These are phyloP conservation scores for Alternaria sp. DNA, from an alignment of 2,329 filamentous ascomycete genomes.

Conservation along the genomic window DNA sequence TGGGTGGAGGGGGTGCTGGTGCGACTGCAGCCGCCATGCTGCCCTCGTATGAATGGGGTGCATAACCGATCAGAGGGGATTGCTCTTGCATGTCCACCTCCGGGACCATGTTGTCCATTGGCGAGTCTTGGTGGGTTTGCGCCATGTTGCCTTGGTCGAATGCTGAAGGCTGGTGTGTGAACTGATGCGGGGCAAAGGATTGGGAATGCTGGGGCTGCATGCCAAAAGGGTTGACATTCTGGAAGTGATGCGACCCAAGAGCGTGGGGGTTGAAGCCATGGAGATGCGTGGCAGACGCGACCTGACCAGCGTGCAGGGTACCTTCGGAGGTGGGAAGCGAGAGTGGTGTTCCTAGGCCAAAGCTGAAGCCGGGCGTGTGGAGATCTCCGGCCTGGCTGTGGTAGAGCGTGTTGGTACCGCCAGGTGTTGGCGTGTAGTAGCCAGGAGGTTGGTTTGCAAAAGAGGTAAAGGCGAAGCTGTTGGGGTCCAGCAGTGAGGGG, in stretches of 20 bases:
- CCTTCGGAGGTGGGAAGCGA: constrained; percentile 79
- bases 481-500: constrained; percentile 85
- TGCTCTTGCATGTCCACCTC: constrained; percentile 69
- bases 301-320: constrained; percentile 66
- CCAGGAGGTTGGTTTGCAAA: constrained; percentile 82
- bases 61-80: constrained; percentile 67
- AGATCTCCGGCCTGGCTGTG: constrained; percentile 86
- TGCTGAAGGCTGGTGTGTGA: constrained; percentile 79
- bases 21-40: constrained; percentile 57
- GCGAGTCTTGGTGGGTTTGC: constrained; percentile 70
- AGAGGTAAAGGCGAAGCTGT: constrained; percentile 78
- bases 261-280: constrained; percentile 67
- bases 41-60: constrained; percentile 57
- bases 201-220: constrained; percentile 57
- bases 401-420: constrained; percentile 80
- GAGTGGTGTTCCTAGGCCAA: constrained; percentile 81
- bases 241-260: constrained; percentile 58
- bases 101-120: constrained; percentile 64
- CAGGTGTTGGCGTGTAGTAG: constrained; percentile 89
- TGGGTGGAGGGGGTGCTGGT: constrained; percentile 47
- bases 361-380: constrained; percentile 78
- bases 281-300: constrained; percentile 62
- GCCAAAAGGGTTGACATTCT: constrained; percentile 75
- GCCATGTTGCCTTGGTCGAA: constrained; percentile 76
- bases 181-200: constrained; percentile 78